phyloP scores from a whole-genome alignment of 176 grass and related monocot species.

The Aegilops speltoides region DNA sequence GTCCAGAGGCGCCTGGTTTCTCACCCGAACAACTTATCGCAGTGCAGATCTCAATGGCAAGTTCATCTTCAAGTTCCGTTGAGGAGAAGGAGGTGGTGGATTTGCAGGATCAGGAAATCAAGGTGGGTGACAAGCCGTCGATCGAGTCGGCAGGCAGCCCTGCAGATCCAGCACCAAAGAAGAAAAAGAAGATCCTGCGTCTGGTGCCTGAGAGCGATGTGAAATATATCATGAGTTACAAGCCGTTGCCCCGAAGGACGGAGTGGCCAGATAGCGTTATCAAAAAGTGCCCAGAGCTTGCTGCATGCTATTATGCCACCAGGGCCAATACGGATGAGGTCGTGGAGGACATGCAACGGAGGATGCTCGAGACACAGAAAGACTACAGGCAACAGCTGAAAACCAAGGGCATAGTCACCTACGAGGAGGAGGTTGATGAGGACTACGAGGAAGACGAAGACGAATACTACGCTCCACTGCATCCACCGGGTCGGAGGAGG shows the following conservation, averaged over 20 bases:
- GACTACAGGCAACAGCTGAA: neutral
- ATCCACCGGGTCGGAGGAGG: neutral
- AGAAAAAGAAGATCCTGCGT: neutral
- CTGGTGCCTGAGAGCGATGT: neutral
- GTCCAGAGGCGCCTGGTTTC: neutral
- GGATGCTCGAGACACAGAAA: neutral
- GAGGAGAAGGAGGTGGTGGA: neutral
- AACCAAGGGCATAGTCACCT: neutral
- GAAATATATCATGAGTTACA: neutral
- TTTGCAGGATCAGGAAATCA: neutral
- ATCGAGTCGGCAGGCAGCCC: neutral
- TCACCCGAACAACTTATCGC: neutral
- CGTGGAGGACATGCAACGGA: neutral
- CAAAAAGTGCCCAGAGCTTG: neutral
- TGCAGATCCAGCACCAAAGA: neutral
- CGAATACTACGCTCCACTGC: neutral
- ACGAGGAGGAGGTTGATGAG: neutral
- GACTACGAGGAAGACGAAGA: neutral
- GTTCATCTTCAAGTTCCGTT: neutral
- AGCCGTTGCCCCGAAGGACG: neutral
- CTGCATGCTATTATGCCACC: neutral
- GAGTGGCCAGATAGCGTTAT: neutral
- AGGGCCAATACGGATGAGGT: neutral
- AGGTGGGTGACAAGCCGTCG: neutral
- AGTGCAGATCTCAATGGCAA: neutral